A percentile compares a stretch with the other conserved stretches of the same genome.
Evolutionary conservation across 192 early-diverging fungal genomes (phyloP).

Genomic region (Globomyces pollinis-pini): DNA sequence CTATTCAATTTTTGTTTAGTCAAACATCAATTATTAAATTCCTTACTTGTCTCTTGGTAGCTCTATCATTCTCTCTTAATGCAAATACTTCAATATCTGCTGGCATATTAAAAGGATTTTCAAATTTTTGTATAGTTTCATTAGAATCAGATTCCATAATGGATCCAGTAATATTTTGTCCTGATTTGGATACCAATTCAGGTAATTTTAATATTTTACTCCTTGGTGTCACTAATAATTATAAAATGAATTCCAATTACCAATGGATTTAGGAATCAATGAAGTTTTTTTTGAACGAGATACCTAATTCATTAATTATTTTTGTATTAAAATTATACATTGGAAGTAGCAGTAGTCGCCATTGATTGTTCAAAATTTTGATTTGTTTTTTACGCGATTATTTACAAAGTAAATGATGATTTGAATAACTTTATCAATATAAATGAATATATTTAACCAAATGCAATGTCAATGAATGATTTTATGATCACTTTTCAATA

Average conservation of each 20-base stretch:
- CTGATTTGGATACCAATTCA: too few species aligned
- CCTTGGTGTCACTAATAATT: conserved; percentile 24
- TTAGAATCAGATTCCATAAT: background rate
- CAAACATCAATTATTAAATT: background rate
- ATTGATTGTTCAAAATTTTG: background rate
- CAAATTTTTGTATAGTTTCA: background rate
- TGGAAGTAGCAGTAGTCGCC: background rate
- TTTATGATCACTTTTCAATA: too few species aligned
- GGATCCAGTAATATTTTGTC: background rate
- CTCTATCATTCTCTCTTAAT: conserved; percentile 40
- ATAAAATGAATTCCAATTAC: background rate
- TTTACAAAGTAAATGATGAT: too few species aligned
- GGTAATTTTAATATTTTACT: conserved; percentile 46
- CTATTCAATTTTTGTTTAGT: conserved; percentile 36
- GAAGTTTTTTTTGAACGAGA: background rate
- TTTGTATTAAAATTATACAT: background rate
- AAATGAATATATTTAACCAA: too few species aligned
- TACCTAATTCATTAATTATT: background rate
- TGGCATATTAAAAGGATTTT: conserved; percentile 50
- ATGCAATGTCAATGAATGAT: too few species aligned
- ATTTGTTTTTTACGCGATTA: background rate
- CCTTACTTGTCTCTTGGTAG: conserved; percentile 37
- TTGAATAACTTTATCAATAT: too few species aligned
- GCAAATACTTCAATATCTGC: conserved; percentile 48
- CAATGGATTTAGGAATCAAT: conserved; percentile 1